Conservation (phyloP, 345 rosid species). For the Eucalyptus pumila region DNA sequence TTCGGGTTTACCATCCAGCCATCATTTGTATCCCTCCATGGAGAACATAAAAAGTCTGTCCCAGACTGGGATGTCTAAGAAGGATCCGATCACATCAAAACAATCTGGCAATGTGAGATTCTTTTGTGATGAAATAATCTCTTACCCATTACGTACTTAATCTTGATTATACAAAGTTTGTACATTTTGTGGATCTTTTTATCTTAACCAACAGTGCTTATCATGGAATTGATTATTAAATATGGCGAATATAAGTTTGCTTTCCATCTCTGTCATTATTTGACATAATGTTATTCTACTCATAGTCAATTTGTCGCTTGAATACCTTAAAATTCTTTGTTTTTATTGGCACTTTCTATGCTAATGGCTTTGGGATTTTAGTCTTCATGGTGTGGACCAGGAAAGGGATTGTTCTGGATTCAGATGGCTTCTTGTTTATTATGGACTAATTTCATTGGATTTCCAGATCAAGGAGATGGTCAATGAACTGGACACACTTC, state of each 20-base stretch:
- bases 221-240: not conserved
- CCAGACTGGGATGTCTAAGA: slow-evolving; percentile 17
- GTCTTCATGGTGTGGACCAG: not conserved
- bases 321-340: not conserved
- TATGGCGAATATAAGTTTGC: not conserved
- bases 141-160: not conserved
- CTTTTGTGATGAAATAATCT: not conserved
- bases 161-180: not conserved
- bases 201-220: not conserved
- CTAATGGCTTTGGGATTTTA: not conserved
- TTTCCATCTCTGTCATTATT: not conserved
- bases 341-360: not conserved
- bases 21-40: slow-evolving; percentile 12
- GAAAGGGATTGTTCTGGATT: not conserved
- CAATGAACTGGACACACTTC: slow-evolving; percentile 62
- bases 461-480: slow-evolving; percentile 74
- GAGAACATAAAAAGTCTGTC: slow-evolving; percentile 22
- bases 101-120: slow-evolving; percentile 62
- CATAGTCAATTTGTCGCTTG: not conserved
- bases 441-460: not conserved
- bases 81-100: slow-evolving; percentile 52
- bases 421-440: not conserved
- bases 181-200: not conserved
- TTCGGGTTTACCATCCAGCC: slow-evolving; percentile 32
- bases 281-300: not conserved